A percentile compares a stretch with the other conserved stretches of the same genome.
phyloP scores from a whole-genome alignment of 78 protist species.

The Dictyostelium purpureum region DNA sequence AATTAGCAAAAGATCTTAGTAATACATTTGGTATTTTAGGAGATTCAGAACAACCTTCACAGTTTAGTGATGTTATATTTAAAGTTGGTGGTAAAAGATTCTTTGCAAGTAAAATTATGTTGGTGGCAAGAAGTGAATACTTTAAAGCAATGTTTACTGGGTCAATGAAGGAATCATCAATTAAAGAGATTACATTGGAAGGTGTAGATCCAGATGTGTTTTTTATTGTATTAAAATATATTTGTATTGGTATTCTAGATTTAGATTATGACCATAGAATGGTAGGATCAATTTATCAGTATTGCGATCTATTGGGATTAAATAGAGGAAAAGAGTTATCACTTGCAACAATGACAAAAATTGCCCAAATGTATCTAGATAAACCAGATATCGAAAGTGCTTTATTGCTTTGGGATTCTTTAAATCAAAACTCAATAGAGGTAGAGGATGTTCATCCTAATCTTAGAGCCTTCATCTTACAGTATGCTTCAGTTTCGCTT shows the following conservation, averaged over 20 bases:
- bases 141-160: slow-evolving; percentile 72
- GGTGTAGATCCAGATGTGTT: slow-evolving; percentile 78
- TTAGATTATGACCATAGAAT: slow-evolving; percentile 51
- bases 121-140: slow-evolving; percentile 69
- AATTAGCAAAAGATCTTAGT: slow-evolving; percentile 61
- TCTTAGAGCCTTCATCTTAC: slow-evolving; percentile 38
- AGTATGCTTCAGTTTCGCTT: slow-evolving; percentile 30
- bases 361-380: slow-evolving; percentile 27
- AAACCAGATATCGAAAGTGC: slow-evolving; percentile 65
- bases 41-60: slow-evolving; percentile 61
- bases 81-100: slow-evolving; percentile 37
- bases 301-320: slow-evolving; percentile 58
- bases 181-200: slow-evolving; percentile 64
- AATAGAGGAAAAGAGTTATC: slow-evolving; percentile 62
- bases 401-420: slow-evolving; percentile 40
- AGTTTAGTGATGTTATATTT: slow-evolving; percentile 73
- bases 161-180: slow-evolving; percentile 54
- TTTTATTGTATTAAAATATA: slow-evolving; percentile 33
- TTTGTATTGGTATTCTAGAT: slow-evolving; percentile 65
- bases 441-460: slow-evolving; percentile 44
- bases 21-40: slow-evolving; percentile 71
- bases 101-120: slow-evolving; percentile 74
- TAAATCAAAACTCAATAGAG: slow-evolving; percentile 23
- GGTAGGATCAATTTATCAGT: slow-evolving; percentile 59
- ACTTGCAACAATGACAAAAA: slow-evolving; percentile 35